Conservation (phyloP, 2,329 filamentous ascomycete genomes). For the Aspergillus flavus region DNA sequence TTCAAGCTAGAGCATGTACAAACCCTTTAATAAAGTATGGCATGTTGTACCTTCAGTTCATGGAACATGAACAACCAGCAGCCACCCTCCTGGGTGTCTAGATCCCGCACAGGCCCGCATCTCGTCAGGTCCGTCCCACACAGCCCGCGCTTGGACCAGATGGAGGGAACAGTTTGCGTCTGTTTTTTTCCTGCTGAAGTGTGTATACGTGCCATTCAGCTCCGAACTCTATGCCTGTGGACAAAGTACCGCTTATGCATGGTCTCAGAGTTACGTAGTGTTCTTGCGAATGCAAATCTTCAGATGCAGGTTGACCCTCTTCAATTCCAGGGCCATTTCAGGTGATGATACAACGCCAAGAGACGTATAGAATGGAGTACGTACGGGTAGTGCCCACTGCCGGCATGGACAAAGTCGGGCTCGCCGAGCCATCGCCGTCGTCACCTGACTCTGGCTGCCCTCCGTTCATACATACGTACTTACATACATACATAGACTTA, state of each 20-base stretch:
- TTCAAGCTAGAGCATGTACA: constrained; percentile 1
- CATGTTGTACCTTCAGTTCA: not conserved
- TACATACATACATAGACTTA: not conserved
- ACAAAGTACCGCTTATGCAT: not conserved
- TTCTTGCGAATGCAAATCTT: not conserved
- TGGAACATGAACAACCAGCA: not conserved
- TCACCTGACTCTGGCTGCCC: constrained; percentile 2
- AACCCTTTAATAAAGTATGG: constrained; percentile 2
- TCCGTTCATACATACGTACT: not conserved
- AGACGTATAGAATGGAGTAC: not conserved
- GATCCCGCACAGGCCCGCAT: constrained; percentile 15
- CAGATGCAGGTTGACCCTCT: not conserved
- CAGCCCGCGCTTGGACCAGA: constrained; percentile 17
- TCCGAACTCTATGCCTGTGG: not conserved
- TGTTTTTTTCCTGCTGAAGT: not conserved
- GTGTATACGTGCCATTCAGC: not conserved
- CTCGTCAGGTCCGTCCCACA: constrained; percentile 15
- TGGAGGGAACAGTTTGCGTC: not conserved
- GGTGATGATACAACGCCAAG: not conserved
- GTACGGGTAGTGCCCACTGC: not conserved
- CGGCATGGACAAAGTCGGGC: constrained; percentile 3
- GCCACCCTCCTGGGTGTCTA: constrained; percentile 2
- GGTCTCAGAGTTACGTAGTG: not conserved
- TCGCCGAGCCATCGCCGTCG: constrained; percentile 9
- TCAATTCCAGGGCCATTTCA: not conserved